Evolutionary conservation across 1,284 basidiomycete species (phyloP), one percentile per base, ranked within the genome.

Genomic region (Malassezia obtusa): DNA sequence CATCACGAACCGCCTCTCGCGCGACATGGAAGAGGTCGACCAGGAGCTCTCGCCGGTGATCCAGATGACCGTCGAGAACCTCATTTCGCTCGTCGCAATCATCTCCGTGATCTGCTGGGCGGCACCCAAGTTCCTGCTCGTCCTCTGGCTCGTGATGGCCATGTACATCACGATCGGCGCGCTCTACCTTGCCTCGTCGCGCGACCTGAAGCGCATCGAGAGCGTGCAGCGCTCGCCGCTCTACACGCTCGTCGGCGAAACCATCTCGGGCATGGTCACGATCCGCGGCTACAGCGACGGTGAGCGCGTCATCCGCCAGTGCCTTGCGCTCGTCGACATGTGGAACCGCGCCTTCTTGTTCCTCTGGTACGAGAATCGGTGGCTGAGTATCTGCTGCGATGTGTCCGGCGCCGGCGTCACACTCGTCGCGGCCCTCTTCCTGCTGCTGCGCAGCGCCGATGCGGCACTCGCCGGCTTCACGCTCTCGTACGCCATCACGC

Each of bases 221-320:
- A 70, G 67, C 36, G 65, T 73, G 31, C 60, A 61, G 32, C 64
- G 71, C 31, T 73, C 70, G 48, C 71, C 71, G 10, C 65, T 73
- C 57, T 68, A 69, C 55, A 73, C 71, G 4, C 62, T 71, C 30
- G 61, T 70, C 12, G 65, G 67, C 57, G 87, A 90, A 68, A 77
- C 88, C 12, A 77, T 89, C 33, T 80, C 78, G 47, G 86, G 87
- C 19, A 84, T 89, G 45, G 77, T 87, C 39, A 84, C 85, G n/a
- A 86, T 92, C 33, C 82, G 89, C 44, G 90, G 89, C 0, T 94
- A 90, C 75, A 85, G 84, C 9, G 85, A 83, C 1, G 88, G 91
- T 65, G 77, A 77, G 36, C 78, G 81, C 17, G 91, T 92, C 77
- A 78, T 89, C 63, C 62, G 65, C 25, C 67, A 73, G 54, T 68